These are phyloP conservation scores for Carpinus fangiana DNA, from an alignment of 306 rosid genomes.

Conservation along the genomic window DNA sequence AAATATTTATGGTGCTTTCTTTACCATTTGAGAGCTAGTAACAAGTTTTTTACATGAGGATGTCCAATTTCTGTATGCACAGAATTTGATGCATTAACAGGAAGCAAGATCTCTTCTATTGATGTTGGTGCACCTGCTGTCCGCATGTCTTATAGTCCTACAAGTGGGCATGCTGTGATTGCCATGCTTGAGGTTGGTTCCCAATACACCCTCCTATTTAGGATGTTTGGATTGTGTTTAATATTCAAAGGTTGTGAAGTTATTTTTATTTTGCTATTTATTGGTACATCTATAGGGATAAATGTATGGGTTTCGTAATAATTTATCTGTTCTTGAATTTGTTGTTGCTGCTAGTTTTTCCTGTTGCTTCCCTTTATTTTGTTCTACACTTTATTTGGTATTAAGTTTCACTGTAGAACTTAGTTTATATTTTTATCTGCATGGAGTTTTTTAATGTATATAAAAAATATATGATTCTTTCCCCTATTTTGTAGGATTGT, in stretches of 20 bases:
- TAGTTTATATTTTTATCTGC: constrained; percentile 13
- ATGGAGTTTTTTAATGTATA: constrained; percentile 26
- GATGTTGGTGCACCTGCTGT: constrained; percentile 90
- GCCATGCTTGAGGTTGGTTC: constrained; percentile 79
- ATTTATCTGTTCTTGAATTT: neutral
- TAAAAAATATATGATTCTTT: constrained; percentile 8
- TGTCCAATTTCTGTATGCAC: constrained; percentile 30
- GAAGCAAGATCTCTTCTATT: constrained; percentile 86
- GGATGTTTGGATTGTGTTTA: constrained; percentile 8
- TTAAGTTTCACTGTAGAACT: neutral
- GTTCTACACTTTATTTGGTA: neutral
- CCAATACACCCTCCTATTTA: constrained; percentile 20
- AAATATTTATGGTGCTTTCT: constrained; percentile 1
- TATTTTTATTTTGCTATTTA: neutral
- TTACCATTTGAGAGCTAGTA: constrained; percentile 9
- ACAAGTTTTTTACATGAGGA: constrained; percentile 6
- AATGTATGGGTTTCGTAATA: neutral
- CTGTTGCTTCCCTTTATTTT: neutral
- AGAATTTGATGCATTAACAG: constrained; percentile 95
- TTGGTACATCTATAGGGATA: neutral
- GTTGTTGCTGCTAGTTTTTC: neutral
- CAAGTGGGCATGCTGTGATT: constrained; percentile 83
- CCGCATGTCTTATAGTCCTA: constrained; percentile 91
- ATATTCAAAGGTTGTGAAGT: neutral
- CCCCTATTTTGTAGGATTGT: constrained; percentile 70